Evolutionary conservation across 2,329 filamentous ascomycete species (phyloP), one percentile per base, ranked within the genome.

Genomic region (Penicillium capsulatum): DNA sequence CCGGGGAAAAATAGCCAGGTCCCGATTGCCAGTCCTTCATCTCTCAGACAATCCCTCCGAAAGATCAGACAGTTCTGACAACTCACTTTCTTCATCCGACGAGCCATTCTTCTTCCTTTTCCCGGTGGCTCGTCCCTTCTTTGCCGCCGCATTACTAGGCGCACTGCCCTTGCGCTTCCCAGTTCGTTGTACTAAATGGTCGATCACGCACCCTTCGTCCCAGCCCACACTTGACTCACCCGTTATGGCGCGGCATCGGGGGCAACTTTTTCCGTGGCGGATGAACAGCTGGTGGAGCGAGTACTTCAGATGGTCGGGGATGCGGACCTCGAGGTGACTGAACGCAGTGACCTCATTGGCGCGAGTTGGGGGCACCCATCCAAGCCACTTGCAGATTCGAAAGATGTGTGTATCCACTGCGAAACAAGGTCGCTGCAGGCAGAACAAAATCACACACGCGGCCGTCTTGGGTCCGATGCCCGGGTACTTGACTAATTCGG

Each of bases 401-500:
- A 81, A 82, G 43, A 83, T 79, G 57, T 83, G 80, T 1, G 80
- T 83, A 48, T 83, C 80, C 7, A 83, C 80, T 0, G 80, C 80
- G 48, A 83, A 83, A 38, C 70, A 75, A 2, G 80, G 79, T 0
- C 79, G 71, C 50, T 79, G 76, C 5, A 83, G 69, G 53, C 79
- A 83, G 64, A 83, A 83, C 2, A 83, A 69, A 5, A 79, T 62
- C 3, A 83, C 80, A 47, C 80, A 83, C 2, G 77, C 77, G 3
- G 80, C 80, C 0, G 79, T 83, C 54, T 83, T 83, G n/a, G 76
- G 73, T 0, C 80, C 80, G 31, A 83, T 81, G 3, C 80, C 80
- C 1, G 78, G 78, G 45, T 76, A 81, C 17, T 72, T 74, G 17
- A 76, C 67, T 38, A 83, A 65, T 35, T 75, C 71, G 13, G 68